phyloP scores from a whole-genome alignment of 2,329 filamentous ascomycete species.

The Arthrobotrys pseudoclavata region DNA sequence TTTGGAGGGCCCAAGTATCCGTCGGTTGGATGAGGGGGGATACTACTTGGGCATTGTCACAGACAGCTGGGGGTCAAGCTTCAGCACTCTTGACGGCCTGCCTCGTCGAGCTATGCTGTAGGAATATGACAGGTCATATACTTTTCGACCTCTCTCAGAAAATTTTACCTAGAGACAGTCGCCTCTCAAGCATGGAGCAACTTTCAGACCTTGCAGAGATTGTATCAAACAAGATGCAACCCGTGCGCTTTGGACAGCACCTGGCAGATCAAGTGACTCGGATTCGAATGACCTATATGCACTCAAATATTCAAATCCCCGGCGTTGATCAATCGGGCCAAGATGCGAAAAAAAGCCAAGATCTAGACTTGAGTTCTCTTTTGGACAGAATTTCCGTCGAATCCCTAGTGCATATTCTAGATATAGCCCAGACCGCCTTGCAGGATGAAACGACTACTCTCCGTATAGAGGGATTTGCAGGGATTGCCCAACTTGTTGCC shows the following conservation, averaged over 20 bases:
- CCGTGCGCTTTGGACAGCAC: conserved; percentile 4
- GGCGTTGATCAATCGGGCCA: too few relatives aligned
- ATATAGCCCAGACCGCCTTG: not conserved
- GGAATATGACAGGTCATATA: not conserved
- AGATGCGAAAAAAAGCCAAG: too few relatives aligned
- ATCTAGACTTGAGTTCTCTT: not conserved
- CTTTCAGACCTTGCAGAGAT: conserved; percentile 22
- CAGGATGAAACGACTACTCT: not conserved
- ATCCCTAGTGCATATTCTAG: conserved; percentile 3
- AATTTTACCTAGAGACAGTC: not conserved
- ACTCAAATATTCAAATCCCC: not conserved
- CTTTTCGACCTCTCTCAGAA: conserved; percentile 4
- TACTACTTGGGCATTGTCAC: conserved; percentile 3
- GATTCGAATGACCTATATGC: not conserved
- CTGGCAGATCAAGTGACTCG: not conserved
- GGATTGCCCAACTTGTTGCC: not conserved
- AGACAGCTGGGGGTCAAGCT: conserved; percentile 15
- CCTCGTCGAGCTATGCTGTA: conserved; percentile 20
- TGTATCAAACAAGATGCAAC: conserved; percentile 11
- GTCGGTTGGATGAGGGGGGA: conserved; percentile 21
- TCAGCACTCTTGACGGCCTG: conserved; percentile 1
- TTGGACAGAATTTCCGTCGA: not conserved
- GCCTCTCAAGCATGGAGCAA: conserved; percentile 1
- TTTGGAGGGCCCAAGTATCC: not conserved
- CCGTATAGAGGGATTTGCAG: conserved; percentile 10